Conservation (phyloP, 2,329 filamentous ascomycete species). For the Talaromyces sp. region DNA sequence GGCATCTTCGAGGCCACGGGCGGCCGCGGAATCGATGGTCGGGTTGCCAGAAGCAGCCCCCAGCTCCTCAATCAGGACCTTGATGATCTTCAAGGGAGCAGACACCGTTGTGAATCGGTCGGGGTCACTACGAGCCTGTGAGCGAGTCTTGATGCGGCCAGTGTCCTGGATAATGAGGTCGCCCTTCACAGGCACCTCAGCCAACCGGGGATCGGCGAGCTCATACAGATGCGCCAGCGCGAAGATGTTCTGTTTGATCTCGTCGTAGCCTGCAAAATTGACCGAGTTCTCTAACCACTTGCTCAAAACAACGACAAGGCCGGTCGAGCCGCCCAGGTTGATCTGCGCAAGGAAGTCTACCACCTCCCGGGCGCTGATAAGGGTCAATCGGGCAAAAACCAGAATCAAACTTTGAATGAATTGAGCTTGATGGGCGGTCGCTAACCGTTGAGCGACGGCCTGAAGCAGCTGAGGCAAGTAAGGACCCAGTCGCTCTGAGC, state of each 20-base stretch:
- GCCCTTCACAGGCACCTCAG: conserved; percentile 82
- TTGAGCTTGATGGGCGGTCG: conserved; percentile 77
- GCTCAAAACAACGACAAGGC: conserved; percentile 83
- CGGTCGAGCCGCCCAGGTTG: conserved; percentile 72
- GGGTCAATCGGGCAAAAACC: conserved; percentile 87
- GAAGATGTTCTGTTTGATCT: conserved; percentile 95
- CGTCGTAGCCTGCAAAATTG: conserved; percentile 97
- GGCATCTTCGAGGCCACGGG: conserved; percentile 63
- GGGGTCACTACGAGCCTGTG: conserved; percentile 83
- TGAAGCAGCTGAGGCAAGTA: conserved; percentile 85
- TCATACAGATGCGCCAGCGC: conserved; percentile 90
- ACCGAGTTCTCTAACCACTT: conserved; percentile 98
- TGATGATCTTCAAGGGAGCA: conserved; percentile 91
- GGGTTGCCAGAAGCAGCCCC: conserved; percentile 71
- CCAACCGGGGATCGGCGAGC: conserved; percentile 78
- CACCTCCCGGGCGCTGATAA: conserved; percentile 83
- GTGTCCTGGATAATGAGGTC: conserved; percentile 81
- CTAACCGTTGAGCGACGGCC: conserved; percentile 83
- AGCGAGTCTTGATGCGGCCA: conserved; percentile 89
- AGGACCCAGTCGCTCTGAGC: conserved; percentile 84
- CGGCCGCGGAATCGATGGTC: conserved; percentile 57
- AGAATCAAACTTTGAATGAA: conserved; percentile 96
- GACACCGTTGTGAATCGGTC: conserved; percentile 87
- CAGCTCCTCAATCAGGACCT: conserved; percentile 91
- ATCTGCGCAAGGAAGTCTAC: conserved; percentile 88